Base-by-base conservation (phyloP, 2,329 filamentous ascomycete genomes). In the Allantophomopsis lycopodina region DNA sequence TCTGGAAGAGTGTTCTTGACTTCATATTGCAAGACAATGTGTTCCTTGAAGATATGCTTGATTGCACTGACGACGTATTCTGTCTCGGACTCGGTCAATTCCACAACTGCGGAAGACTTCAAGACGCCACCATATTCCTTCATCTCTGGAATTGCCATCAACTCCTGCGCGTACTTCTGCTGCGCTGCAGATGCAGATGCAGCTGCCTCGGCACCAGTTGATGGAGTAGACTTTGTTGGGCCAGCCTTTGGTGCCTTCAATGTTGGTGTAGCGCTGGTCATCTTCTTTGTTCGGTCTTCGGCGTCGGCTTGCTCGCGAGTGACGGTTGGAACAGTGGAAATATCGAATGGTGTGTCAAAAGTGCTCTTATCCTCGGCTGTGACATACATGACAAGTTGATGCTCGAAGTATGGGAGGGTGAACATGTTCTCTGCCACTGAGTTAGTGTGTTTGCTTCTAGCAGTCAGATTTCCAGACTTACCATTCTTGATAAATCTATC, bases 31-130 rank as follows among this genome's bases (percentile, higher is more conserved):
- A 98, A 66, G 28, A 98, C 89, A 55, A 98, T 69, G 56, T 96
- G 85, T 58, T 94, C 85, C 65, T 94, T 94, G 78, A 95, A 98
- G 54, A 98, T 78, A 58, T 98, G 91, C 69, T 98, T 98, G 61
- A 95, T 75, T 16, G 91, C 79, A 30, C 74, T 79, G 44, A 98
- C 91, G 38, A 95, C 87, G 53, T 98, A 98, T 61, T 98, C 91
- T 15, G 89, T 96, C 63, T 96, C 91, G 39, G 86, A 85, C 60
- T 98, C 91, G 14, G 91, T 96, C 46, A 98, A 78, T 61, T 95
- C 89, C 49, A 94, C 76, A 37, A 83, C 65, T 18, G 76, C 63
- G 43, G 86, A 94, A 34, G 88, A 95, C 66, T 95, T 96, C 67
- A 98, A 82, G 11, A 96, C 76, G 48, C 72, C 73, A 51, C 91